Conservation (phyloP, 75 land plant genomes). For the Picea glauca region DNA sequence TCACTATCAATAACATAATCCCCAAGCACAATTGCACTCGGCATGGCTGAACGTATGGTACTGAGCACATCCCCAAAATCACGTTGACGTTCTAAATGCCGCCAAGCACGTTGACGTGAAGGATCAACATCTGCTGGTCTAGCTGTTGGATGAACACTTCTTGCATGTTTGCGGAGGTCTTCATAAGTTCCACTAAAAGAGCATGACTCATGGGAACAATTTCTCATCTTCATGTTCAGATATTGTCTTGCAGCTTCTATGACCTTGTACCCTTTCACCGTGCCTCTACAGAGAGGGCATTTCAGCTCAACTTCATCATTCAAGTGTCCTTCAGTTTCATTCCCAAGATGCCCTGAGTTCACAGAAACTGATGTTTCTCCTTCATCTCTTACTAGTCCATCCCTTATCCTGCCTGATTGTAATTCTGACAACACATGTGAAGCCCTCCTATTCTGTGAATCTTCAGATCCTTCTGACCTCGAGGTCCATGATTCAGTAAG, state of each 20-base stretch:
- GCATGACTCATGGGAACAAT: constrained; percentile 72
- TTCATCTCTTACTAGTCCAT: background rate
- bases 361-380: background rate
- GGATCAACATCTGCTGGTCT: constrained; percentile 75
- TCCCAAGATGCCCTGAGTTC: background rate
- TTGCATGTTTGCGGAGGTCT: constrained; percentile 68
- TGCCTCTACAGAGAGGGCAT: constrained; percentile 80
- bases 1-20: constrained; percentile 78
- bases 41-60: constrained; percentile 76
- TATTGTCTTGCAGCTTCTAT: constrained; percentile 58
- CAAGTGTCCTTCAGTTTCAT: background rate
- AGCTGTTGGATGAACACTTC: constrained; percentile 53
- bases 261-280: constrained; percentile 54
- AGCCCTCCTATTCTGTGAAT: background rate
- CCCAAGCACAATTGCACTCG: constrained; percentile 70
- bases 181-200: constrained; percentile 62
- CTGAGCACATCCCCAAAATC: constrained; percentile 72
- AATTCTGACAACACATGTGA: background rate
- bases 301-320: constrained; percentile 21
- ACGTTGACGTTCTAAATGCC: constrained; percentile 54
- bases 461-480: constrained; percentile 4
- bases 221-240: constrained; percentile 51
- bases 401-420: constrained; percentile 4
- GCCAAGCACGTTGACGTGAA: constrained; percentile 67
- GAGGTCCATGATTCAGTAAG: background rate